Base-by-base conservation (phyloP, 2,329 filamentous ascomycete species). In the Colletotrichum sp. region DNA sequence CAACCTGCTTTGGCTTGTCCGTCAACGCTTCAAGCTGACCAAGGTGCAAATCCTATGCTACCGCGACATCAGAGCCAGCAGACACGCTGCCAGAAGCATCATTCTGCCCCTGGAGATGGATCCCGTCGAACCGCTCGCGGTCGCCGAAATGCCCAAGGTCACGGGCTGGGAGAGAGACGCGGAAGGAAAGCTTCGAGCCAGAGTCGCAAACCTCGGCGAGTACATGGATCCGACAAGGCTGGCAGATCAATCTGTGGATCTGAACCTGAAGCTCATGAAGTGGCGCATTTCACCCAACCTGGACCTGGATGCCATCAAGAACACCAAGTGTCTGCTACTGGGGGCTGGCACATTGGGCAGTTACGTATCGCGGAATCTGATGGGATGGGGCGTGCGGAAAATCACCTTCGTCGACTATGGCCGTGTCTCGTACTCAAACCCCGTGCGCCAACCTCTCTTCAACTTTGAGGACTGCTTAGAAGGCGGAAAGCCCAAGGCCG, bases 211-310 rank as follows among this genome's bases (percentile, higher is more conserved):
- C 81, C 89, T 99, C 10, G 94, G 94, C 24, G 95, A 97, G 80
- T 98, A 98, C 80, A 96, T 99, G 94, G 96, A 99, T 82, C 96
- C 97, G 8, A 88, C 90, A 39, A 93, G 93, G 81, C 88, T 99
- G 21, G 97, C 97, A 26, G 96, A 99, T 82, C 96, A 98, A 83
- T 96, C 96, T 1, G 96, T 99, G 12, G 97, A 99, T 81, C 90
- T 99, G 75, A 99, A 99, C 81, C 89, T 99, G 76, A 99, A 99
- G 85, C 90, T 99, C 74, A 99, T 99, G 93, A 99, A 98, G 86
- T 99, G 97, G 97, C 93, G 97, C 52, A 95, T 99, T 80, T 95
- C 96, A 9, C 97, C 97, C 0, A 93, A 93, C 67, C 90, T 99
- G 55, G 91, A 99, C 82, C 91, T 99, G 12, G 96, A 98, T 34